Base-by-base conservation (phyloP, 768 basidiomycete species). In the Phlebiopsis gigantea region DNA sequence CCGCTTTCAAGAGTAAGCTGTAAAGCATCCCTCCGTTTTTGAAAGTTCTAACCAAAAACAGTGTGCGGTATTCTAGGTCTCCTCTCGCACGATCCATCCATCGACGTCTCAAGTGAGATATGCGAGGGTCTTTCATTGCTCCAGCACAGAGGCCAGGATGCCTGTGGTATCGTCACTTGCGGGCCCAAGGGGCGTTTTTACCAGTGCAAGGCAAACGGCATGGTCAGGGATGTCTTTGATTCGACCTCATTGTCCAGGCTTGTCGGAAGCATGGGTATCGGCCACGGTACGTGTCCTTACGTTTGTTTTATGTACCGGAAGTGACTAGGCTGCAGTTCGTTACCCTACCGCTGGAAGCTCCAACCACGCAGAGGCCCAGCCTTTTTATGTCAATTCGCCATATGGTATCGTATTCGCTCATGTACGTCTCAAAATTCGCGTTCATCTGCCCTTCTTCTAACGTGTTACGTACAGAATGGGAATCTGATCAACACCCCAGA, bases 381-480 rank as follows among this genome's bases (percentile, higher is more conserved):
- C 97, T 1, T 99, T 99, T 79, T 99, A 99, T 69, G 97, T 99
- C 65, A 99, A 99, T 75, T 96, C 94, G n/a, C 97, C 97, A 2
- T 99, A 98, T 70, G 97, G 97, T 51, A 96, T 99, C 67, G 93
- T 95, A 60, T 89, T 99, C 68, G 97, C 92, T 19, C 96, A 99
- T 78, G 96, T 95, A 70, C 61, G 87, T 77, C 4, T n/a, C n/a
- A n/a, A n/a, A 34, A 46, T 14, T 7, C 60, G 5, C n/a, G 50
- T 62, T 24, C 51, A 7, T 17, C 41, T 50, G 5, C 41, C 42
- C 43, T 14, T 22, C 22, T 21, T 10, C 46, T 30, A 25, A 17
- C 30, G 12, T 8, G 17, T 26, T 9, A 2, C n/a, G 24, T 43
- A 15, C 66, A 99, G 95, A 99, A 99, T 73, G 97, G 97, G 41